Evolutionary conservation across 148 eudicot genomes (phyloP).

Genomic region (Rheum nobile): DNA sequence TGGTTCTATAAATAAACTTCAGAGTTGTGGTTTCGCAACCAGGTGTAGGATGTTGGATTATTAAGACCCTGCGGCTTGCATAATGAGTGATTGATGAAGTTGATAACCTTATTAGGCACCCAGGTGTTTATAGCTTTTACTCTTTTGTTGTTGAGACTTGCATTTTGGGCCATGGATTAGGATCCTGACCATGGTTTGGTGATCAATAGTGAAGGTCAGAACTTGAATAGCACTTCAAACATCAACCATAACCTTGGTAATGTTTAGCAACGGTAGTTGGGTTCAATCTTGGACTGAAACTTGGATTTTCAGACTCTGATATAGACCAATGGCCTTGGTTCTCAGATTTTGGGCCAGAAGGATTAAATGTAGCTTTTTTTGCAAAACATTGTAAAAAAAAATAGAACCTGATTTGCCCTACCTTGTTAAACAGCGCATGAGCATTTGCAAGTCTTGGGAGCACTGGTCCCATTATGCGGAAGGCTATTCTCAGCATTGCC

Average conservation of each 20-base stretch:
- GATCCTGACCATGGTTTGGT: background rate
- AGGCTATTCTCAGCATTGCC: constrained; percentile 78
- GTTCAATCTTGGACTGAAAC: background rate
- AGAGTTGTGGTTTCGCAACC: background rate
- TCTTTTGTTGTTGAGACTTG: background rate
- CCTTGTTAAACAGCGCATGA: constrained; percentile 79
- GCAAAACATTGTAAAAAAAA: constrained; percentile 1
- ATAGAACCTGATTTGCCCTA: constrained; percentile 14
- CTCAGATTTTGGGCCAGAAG: background rate
- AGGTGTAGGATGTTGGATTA: background rate
- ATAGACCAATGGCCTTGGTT: background rate
- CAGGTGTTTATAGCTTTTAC: background rate
- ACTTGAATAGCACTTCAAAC: background rate
- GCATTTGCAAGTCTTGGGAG: constrained; percentile 95
- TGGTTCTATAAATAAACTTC: background rate
- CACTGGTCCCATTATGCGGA: constrained; percentile 94
- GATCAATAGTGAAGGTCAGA: background rate
- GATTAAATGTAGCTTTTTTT: background rate
- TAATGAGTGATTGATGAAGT: background rate
- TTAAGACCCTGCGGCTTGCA: background rate
- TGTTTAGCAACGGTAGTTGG: background rate
- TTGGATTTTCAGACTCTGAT: background rate
- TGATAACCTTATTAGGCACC: background rate
- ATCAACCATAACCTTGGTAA: background rate
- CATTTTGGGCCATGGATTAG: background rate